phyloP scores from a whole-genome alignment of 192 early-diverging fungal genomes.

The Coemansia aciculifera region DNA sequence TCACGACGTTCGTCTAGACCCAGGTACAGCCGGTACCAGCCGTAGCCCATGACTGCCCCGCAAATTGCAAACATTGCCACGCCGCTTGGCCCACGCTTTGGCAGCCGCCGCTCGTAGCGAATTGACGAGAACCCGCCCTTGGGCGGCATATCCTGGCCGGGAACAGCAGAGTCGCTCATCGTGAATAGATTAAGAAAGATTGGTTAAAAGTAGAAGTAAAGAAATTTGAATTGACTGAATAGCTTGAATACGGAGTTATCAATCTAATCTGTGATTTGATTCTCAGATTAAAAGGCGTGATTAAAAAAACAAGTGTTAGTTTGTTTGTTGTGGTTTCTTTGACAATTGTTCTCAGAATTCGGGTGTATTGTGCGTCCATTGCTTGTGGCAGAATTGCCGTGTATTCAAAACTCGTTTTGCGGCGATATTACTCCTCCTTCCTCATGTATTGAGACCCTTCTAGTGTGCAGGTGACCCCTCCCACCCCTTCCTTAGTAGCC shows the following conservation, averaged over 20 bases:
- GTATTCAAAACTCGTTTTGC: too few species aligned
- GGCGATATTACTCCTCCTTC: too few species aligned
- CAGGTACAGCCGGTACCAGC: conserved; percentile 67
- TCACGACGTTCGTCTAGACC: conserved; percentile 63
- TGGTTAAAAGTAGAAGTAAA: background rate
- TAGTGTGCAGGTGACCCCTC: too few species aligned
- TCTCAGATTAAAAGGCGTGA: background rate
- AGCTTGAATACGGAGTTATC: background rate
- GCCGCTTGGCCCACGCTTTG: conserved; percentile 89
- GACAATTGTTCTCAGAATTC: background rate
- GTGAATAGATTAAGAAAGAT: background rate
- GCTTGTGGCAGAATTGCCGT: too few species aligned
- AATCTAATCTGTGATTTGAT: conserved; percentile 2
- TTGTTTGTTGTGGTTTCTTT: background rate
- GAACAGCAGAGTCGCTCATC: conserved; percentile 21
- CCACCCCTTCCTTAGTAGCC: too few species aligned
- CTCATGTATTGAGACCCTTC: too few species aligned
- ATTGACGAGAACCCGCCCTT: conserved; percentile 73
- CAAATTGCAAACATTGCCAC: conserved; percentile 73
- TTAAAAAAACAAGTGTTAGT: background rate
- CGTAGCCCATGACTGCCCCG: conserved; percentile 75
- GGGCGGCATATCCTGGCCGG: conserved; percentile 51
- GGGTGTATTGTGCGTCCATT: too few species aligned
- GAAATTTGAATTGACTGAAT: too few species aligned
- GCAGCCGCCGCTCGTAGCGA: conserved; percentile 85